Evolutionary conservation across 2,329 filamentous ascomycete species (phyloP).

Genomic region (Blastomyces emzantsi): DNA sequence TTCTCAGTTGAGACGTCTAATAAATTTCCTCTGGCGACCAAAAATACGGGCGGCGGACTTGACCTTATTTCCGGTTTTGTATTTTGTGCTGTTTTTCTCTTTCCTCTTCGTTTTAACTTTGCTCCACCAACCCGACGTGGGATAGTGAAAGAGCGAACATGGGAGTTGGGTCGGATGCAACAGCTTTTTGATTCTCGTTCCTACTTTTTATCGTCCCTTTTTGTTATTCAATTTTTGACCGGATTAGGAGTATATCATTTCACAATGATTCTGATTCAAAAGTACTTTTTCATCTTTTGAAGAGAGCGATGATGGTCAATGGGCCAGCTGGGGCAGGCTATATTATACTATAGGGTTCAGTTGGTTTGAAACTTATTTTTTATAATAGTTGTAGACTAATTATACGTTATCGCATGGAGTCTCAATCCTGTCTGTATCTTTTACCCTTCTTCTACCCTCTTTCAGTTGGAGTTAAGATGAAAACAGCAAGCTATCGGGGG

Average conservation of each 20-base stretch:
- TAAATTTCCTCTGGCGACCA: not conserved
- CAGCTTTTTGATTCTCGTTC: not conserved
- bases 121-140: not conserved
- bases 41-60: not conserved
- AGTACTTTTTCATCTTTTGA: constrained; percentile 7
- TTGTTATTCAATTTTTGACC: not conserved
- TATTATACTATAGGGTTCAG: not conserved
- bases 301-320: not conserved
- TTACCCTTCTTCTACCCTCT: not conserved
- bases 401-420: not conserved
- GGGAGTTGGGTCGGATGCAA: not conserved
- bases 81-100: not conserved
- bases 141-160: not conserved
- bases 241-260: constrained; percentile 16
- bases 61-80: not conserved
- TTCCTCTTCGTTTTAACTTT: not conserved
- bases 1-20: not conserved
- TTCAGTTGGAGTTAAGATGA: not conserved
- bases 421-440: not conserved
- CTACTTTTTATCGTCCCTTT: constrained; percentile 4
- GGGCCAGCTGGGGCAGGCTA: not conserved
- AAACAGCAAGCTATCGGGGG: not conserved
- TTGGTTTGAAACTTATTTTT: not conserved
- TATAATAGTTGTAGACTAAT: not conserved
- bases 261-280: not conserved